Evolutionary conservation across 2,329 filamentous ascomycete species (phyloP), one percentile per base, ranked within the genome.

Genomic region (Clonostachys rhizophaga): DNA sequence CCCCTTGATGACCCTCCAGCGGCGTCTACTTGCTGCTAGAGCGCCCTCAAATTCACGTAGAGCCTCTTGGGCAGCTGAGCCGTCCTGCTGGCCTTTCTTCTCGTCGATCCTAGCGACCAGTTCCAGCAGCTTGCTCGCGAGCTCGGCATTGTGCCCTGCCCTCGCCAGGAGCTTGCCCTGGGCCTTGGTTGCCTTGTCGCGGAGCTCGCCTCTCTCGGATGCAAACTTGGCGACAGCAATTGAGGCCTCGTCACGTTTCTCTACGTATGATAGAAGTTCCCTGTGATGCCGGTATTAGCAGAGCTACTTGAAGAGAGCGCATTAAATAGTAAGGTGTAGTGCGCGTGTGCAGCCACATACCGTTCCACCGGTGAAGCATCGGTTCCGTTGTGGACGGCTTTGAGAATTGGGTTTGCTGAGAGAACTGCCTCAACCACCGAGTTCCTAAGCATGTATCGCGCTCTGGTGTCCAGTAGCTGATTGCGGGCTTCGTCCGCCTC

Each of bases 1-100:
- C 20, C 81, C 87, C 68, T 92, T 94, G 64, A 92, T 79, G 17
- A 86, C 82, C 57, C 82, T 81, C 83, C 84, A 89, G 58, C 78
- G 78, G 54, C 83, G 81, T 51, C 79, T 79, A 60, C 82, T 85
- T 18, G 71, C 70, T 56, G 77, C 83, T 49, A 87, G 67, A 39
- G 83, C 76, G 6, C 62, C 66, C 56, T 89, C 81, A 11, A 85
- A 68, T 44, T 67, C 67, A 35, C 76, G 67, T 24, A 90, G 70
- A 16, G n/a, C 41, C 40, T 40, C 12, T 24, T 43, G 34, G 7
- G 34, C n/a, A 12, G 34, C 36, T 30, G 40, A 35, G n/a, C 45
- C 24, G 20, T 20, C 16, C 17, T 13, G 18, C 33, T 20, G 30
- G 34, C 40, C 72, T 56, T 74, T 77, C 56, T 79, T 72, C 42